phyloP scores from a whole-genome alignment of 257 asterid genomes.

The Solanum appendiculatum region DNA sequence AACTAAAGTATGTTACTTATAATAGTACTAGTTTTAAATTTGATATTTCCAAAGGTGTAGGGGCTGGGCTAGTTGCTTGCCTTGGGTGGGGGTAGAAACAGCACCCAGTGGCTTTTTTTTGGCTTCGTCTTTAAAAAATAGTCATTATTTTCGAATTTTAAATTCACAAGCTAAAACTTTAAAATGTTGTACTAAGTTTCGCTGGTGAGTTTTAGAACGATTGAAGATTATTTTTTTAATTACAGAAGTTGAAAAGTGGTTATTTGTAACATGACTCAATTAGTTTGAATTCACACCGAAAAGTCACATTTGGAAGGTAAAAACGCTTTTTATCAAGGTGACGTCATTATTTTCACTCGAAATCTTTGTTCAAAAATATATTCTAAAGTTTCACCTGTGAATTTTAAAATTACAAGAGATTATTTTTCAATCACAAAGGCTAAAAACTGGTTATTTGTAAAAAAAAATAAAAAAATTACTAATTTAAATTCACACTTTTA shows the following conservation, averaged over 20 bases:
- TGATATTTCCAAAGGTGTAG: background rate
- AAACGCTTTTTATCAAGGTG: fast-evolving
- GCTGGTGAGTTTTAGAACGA: background rate
- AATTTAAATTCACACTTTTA: too few species aligned
- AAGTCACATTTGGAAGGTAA: background rate
- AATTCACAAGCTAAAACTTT: background rate
- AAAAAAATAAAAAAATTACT: too few species aligned
- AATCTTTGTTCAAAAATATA: background rate
- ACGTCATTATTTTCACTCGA: background rate
- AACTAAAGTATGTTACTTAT: too few species aligned
- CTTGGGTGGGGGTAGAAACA: background rate
- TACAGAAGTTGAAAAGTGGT: background rate
- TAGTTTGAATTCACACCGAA: background rate
- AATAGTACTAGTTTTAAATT: background rate
- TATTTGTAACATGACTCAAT: background rate
- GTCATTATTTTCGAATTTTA: background rate
- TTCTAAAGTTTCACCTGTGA: background rate
- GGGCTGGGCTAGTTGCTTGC: background rate
- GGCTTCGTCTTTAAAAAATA: background rate
- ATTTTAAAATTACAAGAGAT: background rate
- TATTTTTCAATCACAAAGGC: too few species aligned
- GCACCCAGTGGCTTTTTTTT: background rate
- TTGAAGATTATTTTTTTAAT: background rate
- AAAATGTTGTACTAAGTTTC: background rate
- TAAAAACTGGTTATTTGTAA: too few species aligned